These are phyloP conservation scores for Aspergillus awamori DNA, from an alignment of 2,329 filamentous ascomycete species.

Conservation along the genomic window DNA sequence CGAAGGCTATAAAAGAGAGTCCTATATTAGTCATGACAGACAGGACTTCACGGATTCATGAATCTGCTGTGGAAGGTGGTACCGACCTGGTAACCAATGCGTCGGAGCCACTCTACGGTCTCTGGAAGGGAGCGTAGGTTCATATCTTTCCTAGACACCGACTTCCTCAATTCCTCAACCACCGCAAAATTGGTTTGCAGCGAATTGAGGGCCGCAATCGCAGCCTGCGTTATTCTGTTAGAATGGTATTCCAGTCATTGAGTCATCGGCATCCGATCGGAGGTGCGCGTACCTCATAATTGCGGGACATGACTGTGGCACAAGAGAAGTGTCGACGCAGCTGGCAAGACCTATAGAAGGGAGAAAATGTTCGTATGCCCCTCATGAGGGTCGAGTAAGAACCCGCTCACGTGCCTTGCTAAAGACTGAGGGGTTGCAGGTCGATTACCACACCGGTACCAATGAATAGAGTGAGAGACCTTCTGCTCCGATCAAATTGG, in stretches of 20 bases:
- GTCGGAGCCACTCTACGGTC: slow-evolving; percentile 75
- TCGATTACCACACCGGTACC: background rate
- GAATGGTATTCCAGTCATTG: slow-evolving; percentile 9
- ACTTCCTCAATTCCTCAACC: slow-evolving; percentile 73
- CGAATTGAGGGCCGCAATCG: slow-evolving; percentile 72
- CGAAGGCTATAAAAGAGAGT: slow-evolving; percentile 53
- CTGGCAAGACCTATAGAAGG: slow-evolving; percentile 21
- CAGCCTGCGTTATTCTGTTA: slow-evolving; percentile 54
- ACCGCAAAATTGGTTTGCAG: slow-evolving; percentile 79
- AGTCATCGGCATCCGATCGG: background rate
- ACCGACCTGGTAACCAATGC: slow-evolving; percentile 73
- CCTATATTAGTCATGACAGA: slow-evolving; percentile 9
- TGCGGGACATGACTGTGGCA: slow-evolving; percentile 41
- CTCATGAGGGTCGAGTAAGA: slow-evolving; percentile 31
- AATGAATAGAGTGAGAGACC: background rate
- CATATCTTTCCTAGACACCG: slow-evolving; percentile 65
- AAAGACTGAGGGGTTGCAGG: slow-evolving; percentile 7
- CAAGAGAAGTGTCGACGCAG: slow-evolving; percentile 35
- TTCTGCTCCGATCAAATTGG: background rate
- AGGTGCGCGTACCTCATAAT: slow-evolving; percentile 39
- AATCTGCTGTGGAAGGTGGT: slow-evolving; percentile 20
- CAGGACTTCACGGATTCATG: background rate
- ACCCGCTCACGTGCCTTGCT: slow-evolving; percentile 14
- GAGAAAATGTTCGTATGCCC: slow-evolving; percentile 27
- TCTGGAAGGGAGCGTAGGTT: slow-evolving; percentile 79